phyloP scores from a whole-genome alignment of 352 stramenopile genomes.

The Phytophthora tubulina region DNA sequence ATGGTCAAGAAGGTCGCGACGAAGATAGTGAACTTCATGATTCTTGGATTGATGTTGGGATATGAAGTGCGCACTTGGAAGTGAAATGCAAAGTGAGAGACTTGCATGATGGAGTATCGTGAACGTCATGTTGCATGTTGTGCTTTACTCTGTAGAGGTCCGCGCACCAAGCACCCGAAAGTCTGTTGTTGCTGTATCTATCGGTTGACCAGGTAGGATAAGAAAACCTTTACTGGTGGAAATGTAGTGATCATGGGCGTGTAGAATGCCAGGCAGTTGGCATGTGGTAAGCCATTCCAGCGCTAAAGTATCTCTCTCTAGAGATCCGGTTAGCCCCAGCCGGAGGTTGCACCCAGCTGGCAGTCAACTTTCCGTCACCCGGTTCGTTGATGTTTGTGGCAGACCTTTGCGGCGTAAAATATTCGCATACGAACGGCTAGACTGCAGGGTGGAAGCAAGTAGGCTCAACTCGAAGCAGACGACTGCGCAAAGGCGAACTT shows the following conservation, averaged over 20 bases:
- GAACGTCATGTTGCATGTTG: constrained; percentile 1
- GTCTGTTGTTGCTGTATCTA: constrained; percentile 24
- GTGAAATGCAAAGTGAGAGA: constrained; percentile 44
- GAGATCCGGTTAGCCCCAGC: constrained; percentile 21
- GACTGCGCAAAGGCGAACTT: constrained; percentile 1
- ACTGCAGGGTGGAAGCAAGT: constrained; percentile 13
- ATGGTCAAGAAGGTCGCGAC: constrained; percentile 44
- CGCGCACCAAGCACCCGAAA: constrained; percentile 8
- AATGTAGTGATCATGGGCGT: constrained; percentile 3
- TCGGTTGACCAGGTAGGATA: constrained; percentile 39
- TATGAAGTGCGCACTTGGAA: constrained; percentile 27
- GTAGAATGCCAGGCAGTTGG: constrained; percentile 28
- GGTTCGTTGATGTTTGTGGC: constrained; percentile 23
- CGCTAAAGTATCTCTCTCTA: not conserved
- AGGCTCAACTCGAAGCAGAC: constrained; percentile 23
- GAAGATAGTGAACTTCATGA: constrained; percentile 57
- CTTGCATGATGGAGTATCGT: not conserved
- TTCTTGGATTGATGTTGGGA: constrained; percentile 17
- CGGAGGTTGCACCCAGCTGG: constrained; percentile 18
- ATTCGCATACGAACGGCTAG: not conserved
- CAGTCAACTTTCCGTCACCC: constrained; percentile 33
- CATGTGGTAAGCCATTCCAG: constrained; percentile 29
- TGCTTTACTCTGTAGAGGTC: constrained; percentile 29
- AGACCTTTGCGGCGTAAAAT: constrained; percentile 15
- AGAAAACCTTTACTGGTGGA: constrained; percentile 34